Evolutionary conservation across 805 yeast genomes (phyloP).

Genomic region (Wickerhamomyces strasburgensis): DNA sequence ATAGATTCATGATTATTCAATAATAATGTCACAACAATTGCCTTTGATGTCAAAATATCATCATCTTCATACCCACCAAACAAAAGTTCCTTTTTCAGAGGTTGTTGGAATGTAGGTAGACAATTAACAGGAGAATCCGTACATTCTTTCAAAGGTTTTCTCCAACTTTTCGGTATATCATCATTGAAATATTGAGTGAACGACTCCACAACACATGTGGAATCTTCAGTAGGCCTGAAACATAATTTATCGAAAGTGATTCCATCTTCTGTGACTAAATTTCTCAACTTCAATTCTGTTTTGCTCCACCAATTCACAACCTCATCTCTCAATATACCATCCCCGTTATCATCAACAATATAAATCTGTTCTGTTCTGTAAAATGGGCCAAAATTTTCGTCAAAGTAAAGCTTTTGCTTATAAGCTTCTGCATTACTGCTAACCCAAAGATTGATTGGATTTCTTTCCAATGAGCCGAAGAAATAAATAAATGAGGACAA

Average conservation of each 20-base stretch:
- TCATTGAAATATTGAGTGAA: slow-evolving; percentile 85
- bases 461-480: slow-evolving; percentile 58
- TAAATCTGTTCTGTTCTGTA: slow-evolving; percentile 84
- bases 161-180: slow-evolving; percentile 55
- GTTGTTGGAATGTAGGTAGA: slow-evolving; percentile 87
- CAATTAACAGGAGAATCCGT: slow-evolving; percentile 83
- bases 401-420: slow-evolving; percentile 63
- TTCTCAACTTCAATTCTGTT: slow-evolving; percentile 55
- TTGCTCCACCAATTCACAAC: slow-evolving; percentile 84
- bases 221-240: slow-evolving; percentile 73
- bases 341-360: slow-evolving; percentile 55
- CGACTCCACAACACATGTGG: slow-evolving; percentile 76
- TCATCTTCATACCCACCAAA: slow-evolving; percentile 55
- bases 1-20: slow-evolving; percentile 45
- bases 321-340: slow-evolving; percentile 67
- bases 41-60: slow-evolving; percentile 54
- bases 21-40: slow-evolving; percentile 73
- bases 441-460: slow-evolving; percentile 89
- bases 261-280: slow-evolving; percentile 27
- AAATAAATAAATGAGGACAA: slow-evolving; percentile 48
- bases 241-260: slow-evolving; percentile 61
- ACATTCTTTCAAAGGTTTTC: slow-evolving; percentile 48
- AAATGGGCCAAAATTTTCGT: slow-evolving; percentile 84
- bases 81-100: slow-evolving; percentile 64
- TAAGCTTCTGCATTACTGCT: slow-evolving; percentile 69